Evolutionary conservation across 495 filamentous ascomycete species (phyloP).

Genomic region (Aspergillus olivimuriae): DNA sequence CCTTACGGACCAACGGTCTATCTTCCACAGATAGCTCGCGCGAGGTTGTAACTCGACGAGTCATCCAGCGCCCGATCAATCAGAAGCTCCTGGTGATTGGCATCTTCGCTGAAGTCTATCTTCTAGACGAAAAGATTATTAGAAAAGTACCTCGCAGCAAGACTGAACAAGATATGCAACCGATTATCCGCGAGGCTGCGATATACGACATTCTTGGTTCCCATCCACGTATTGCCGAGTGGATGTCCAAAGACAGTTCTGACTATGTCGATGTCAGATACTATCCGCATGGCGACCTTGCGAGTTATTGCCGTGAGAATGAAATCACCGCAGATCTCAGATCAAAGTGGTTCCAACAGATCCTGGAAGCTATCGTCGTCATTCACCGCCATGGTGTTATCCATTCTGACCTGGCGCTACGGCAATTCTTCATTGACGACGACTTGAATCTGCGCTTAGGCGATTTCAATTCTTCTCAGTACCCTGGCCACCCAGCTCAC

Average conservation of each 20-base stretch:
- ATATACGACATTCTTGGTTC: constrained; percentile 9
- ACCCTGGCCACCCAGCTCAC: no score
- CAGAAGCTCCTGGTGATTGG: constrained; percentile 8
- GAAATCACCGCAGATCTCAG: no score
- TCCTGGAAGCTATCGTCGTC: constrained; percentile 9
- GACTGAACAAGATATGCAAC: constrained; percentile 8
- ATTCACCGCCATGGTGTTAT: constrained; percentile 11
- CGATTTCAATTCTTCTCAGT: constrained; percentile 14
- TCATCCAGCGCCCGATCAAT: no score
- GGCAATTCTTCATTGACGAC: constrained; percentile 10
- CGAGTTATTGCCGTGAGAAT: no score
- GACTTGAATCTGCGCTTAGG: constrained; percentile 10
- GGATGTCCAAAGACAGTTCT: background rate
- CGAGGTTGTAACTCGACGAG: no score
- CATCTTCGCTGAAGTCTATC: constrained; percentile 12
- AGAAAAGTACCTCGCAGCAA: constrained; percentile 9
- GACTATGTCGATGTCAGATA: constrained; percentile 9
- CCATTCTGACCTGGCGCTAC: constrained; percentile 9
- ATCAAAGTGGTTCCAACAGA: no score
- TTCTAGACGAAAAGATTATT: constrained; percentile 6
- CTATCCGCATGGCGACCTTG: constrained; percentile 7
- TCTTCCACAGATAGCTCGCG: no score
- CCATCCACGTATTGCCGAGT: no score
- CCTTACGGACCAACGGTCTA: no score
- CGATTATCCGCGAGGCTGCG: constrained; percentile 11